Conservation (phyloP, 768 basidiomycete genomes). For the Pisolithus albus region DNA sequence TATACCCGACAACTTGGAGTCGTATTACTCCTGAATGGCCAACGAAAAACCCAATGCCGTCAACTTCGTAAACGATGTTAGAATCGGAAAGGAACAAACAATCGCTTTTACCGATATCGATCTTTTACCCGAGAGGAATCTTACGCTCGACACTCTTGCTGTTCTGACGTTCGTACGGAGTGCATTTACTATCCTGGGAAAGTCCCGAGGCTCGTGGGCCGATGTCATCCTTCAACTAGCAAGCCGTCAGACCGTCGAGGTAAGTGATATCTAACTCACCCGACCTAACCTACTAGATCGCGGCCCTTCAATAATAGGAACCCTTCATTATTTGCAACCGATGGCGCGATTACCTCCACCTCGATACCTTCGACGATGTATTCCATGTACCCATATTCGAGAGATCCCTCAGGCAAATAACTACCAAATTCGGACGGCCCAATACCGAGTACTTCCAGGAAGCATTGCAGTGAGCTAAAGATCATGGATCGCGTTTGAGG, state of each 20-base stretch:
- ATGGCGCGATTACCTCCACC: slow-evolving; percentile 22
- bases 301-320: too few species aligned
- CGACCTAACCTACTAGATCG: too few species aligned
- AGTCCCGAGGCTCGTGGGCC: slow-evolving; percentile 1
- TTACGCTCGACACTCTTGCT: slow-evolving; percentile 48
- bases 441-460: slow-evolving; percentile 26
- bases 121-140: slow-evolving; percentile 24
- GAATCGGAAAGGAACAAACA: slow-evolving; percentile 28
- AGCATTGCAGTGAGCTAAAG: slow-evolving; percentile 13
- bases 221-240: slow-evolving; percentile 8
- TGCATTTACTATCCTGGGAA: slow-evolving; percentile 26
- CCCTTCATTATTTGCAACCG: too few species aligned
- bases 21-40: background rate
- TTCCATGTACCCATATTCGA: slow-evolving; percentile 41
- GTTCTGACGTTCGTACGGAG: slow-evolving; percentile 53
- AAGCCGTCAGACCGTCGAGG: slow-evolving; percentile 15
- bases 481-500: background rate
- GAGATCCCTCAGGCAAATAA: slow-evolving; percentile 29
- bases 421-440: slow-evolving; percentile 31
- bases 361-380: slow-evolving; percentile 46
- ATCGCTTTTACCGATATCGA: slow-evolving; percentile 39
- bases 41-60: background rate
- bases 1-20: background rate
- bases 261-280: background rate
- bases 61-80: slow-evolving; percentile 4